Evolutionary conservation across 148 eudicot species (phyloP), one percentile per base, ranked within the genome.

Genomic region (Rhododendron kiyosumense): DNA sequence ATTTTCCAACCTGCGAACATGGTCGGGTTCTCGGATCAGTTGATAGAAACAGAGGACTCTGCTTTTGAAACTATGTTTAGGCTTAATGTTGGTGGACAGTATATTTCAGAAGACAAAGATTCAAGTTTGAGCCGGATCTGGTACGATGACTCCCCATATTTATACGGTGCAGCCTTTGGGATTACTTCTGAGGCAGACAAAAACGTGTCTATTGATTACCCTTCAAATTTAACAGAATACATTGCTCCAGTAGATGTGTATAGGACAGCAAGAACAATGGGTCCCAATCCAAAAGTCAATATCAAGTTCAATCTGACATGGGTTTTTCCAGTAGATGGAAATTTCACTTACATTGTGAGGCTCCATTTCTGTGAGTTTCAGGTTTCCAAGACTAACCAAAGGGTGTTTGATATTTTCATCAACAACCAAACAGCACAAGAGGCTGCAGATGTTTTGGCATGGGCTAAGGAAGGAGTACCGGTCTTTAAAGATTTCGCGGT

Each of bases 71-170:
- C 94, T 0, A 69, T 94, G 78, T 91, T 59, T 9, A 90, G 99
- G 86, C 80, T 95, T 18, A 96, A 96, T 71, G 96, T 95, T 1
- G 99, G 99, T 2, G 99, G 99, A 17, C 92, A 89, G 32, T 96
- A 78, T 45, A 87, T 96, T 52, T 78, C 94, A 0, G 89, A 95
- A 0, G 84, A 78, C 0, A 91, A 96, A 52, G 98, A 96, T 77
- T 89, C 97, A 0, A 95, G 93, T 15, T 88, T 95, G n/a, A 85
- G 91, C 75, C 87, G 99, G 8, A 92, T 91, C 2, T 96, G 99
- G 99, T 96, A 95, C 51, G 96, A 96, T 26, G 99, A 96, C 54
- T 89, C 97, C 0, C 93, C 98, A 10, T 95, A 93, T 41, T 34
- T 95, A 9, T 90, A 61, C 17, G 94, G 96, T 9, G 94, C 89